These are phyloP conservation scores for Calonectria pauciramosa DNA, from an alignment of 2,329 filamentous ascomycete species.

Conservation along the genomic window DNA sequence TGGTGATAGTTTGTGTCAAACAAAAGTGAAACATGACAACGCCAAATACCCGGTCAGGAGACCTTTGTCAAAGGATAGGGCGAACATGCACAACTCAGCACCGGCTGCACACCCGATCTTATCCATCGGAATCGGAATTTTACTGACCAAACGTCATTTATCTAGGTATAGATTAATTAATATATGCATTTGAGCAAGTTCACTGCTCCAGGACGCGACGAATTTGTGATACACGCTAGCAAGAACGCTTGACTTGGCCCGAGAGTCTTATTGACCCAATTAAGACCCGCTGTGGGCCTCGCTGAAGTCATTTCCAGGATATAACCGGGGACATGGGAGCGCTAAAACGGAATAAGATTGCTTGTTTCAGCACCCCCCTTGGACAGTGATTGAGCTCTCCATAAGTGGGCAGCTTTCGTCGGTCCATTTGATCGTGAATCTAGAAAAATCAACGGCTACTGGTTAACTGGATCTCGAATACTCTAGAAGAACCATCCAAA, in stretches of 20 bases:
- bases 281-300: not conserved
- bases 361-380: not conserved
- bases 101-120: not conserved
- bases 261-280: not conserved
- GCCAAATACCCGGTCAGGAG: not conserved
- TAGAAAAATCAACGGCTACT: not conserved
- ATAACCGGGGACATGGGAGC: not conserved
- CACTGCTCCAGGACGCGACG: not conserved
- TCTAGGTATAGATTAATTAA: not conserved
- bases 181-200: not conserved
- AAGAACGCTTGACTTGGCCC: not conserved
- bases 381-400: not conserved
- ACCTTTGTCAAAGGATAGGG: not conserved
- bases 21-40: not conserved
- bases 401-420: not conserved
- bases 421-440: not conserved
- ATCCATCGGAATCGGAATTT: not conserved
- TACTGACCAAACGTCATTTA: not conserved
- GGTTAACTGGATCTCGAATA: not conserved
- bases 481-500: not conserved
- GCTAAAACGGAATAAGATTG: not conserved
- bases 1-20: slow-evolving; percentile 1
- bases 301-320: not conserved
- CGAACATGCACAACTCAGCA: not conserved
- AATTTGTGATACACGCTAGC: not conserved